Evolutionary conservation across 2,329 filamentous ascomycete genomes (phyloP), one percentile per base, ranked within the genome.

Genomic region (Niveomyces coronatus): DNA sequence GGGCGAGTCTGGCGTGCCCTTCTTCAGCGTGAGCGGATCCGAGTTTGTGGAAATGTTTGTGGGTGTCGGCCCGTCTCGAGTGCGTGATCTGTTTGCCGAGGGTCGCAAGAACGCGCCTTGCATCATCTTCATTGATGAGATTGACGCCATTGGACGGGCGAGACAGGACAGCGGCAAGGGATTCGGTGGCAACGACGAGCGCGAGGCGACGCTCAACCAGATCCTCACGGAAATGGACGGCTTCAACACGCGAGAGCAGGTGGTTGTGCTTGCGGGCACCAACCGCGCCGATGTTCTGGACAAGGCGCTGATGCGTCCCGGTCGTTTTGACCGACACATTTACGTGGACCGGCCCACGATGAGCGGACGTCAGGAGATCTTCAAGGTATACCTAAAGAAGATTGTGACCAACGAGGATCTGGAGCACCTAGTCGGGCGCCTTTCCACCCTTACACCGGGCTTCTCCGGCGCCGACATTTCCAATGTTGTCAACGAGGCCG

Each of bases 21-120:
- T 98, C 72, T 98, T 88, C 73, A 94, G 85, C 53, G 91, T 98
- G 51, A 95, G 87, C 60, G 91, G 91, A 56, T 98, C 91, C 34
- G 91, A 98, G 59, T 98, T 98, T 56, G 89, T 98, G 22, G 91
- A 98, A 65, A 98, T 98, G 89, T 98, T 98, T 57, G 91, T 98
- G 36, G 91, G 91, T 76, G 91, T 98, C 43, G 91, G 91, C 61
- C 85, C 91, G 15, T 96, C 89, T 20, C 78, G 91, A 62, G 91
- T 98, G 35, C 79, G 91, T 51, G 91, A 98, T 60, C 67, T 98
- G 37, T 98, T 98, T 54, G 80, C 86, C 41, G 94, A 85, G 50
- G 91, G 91, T 14, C 79, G 91, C 42, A 96, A 96, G 70, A 94
- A 85, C 62, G 85, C 91, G 0, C 91, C 91, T 4, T 98, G 91